Evolutionary conservation across 495 filamentous ascomycete genomes (phyloP).

Genomic region (Usnea hakonensis): DNA sequence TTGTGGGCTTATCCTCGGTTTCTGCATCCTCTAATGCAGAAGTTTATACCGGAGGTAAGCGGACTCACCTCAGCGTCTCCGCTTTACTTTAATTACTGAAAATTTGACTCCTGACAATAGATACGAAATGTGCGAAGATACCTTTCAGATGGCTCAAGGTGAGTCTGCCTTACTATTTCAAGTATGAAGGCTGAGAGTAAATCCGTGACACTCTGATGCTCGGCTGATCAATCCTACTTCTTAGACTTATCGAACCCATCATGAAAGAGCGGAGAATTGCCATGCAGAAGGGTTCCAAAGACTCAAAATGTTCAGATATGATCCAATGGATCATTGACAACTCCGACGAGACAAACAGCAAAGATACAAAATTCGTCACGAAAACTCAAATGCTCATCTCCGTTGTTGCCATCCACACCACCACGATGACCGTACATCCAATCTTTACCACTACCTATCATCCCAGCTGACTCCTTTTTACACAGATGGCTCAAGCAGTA

Average conservation of each 20-base stretch:
- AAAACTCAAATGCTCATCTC: constrained; percentile 1
- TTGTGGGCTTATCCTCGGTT: not conserved
- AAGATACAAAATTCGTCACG: not conserved
- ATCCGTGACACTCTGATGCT: not conserved
- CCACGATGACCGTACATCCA: not conserved
- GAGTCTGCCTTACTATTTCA: not conserved
- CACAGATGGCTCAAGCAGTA: not conserved
- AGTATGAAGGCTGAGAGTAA: not conserved
- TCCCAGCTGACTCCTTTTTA: not conserved
- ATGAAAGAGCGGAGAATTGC: not conserved
- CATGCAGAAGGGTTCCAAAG: not conserved
- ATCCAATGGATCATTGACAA: not conserved
- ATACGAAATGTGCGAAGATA: not conserved
- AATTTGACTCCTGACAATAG: not conserved
- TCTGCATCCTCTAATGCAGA: not conserved
- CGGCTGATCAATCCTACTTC: not conserved
- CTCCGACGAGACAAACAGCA: not conserved
- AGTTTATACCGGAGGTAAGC: not conserved
- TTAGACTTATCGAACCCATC: not conserved
- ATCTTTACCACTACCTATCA: not conserved
- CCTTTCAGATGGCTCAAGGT: not conserved
- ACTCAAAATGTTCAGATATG: not conserved
- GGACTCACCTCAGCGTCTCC: not conserved
- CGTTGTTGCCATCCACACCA: not conserved
- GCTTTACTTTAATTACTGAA: not conserved